Percentiles rank a stretch among this genome's conserved stretches.
Evolutionary conservation across 1,284 basidiomycete species (phyloP).

Genomic region (Microstroma glucosiphilum): DNA sequence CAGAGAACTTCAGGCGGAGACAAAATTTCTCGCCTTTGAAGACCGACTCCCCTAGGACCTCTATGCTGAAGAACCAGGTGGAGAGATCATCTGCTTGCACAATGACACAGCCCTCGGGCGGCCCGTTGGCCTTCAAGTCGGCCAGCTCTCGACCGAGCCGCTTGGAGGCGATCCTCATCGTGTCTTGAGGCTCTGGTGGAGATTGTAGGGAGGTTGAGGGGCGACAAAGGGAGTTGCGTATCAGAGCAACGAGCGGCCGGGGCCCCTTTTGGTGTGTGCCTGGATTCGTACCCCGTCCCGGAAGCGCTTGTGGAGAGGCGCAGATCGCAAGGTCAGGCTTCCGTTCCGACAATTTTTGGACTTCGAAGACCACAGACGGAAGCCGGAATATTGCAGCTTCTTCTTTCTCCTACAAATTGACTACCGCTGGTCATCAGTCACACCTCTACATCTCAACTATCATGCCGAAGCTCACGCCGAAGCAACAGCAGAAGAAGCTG

Average conservation of each 20-base stretch:
- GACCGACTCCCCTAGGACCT: slow-evolving; percentile 33
- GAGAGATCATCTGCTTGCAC: slow-evolving; percentile 35
- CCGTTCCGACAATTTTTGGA: not conserved
- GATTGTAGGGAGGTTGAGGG: no score
- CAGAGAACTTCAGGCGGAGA: slow-evolving; percentile 43
- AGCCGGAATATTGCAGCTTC: no score
- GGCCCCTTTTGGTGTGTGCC: no score
- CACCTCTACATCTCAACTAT: not conserved
- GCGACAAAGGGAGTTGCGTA: not conserved
- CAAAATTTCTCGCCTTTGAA: slow-evolving; percentile 38
- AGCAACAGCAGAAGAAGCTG: slow-evolving; percentile 8
- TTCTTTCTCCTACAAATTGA: no score
- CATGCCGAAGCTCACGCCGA: slow-evolving; percentile 2
- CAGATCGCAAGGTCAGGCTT: no score
- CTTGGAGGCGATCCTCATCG: slow-evolving; percentile 33
- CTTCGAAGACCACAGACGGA: no score
- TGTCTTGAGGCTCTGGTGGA: not conserved
- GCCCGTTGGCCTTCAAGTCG: slow-evolving; percentile 27
- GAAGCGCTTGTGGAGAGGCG: no score
- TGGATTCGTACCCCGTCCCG: no score
- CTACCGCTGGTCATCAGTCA: no score
- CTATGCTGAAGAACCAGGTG: slow-evolving; percentile 34
- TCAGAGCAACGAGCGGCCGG: no score
- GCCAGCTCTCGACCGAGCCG: slow-evolving; percentile 28
- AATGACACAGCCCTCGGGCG: slow-evolving; percentile 27